Evolutionary conservation across 2,329 filamentous ascomycete genomes (phyloP).

Genomic region (Aspergillus sp.): DNA sequence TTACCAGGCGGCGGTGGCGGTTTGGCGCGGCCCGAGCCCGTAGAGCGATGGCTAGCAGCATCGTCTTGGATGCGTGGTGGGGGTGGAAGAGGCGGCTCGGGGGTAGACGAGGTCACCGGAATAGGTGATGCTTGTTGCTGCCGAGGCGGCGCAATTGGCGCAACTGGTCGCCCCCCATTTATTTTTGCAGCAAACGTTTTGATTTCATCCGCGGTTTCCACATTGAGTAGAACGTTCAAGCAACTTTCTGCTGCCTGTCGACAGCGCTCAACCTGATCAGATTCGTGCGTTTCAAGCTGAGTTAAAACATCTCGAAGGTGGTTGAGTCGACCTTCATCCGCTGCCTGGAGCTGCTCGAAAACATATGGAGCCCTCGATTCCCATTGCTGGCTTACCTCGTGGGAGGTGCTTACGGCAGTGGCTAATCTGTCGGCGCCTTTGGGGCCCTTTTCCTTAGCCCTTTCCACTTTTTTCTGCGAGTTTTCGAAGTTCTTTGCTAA

Average conservation of each 20-base stretch:
- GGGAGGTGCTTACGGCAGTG: constrained; percentile 68
- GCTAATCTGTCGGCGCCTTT: constrained; percentile 73
- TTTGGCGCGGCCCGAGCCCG: constrained; percentile 42
- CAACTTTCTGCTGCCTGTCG: constrained; percentile 75
- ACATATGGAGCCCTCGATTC: constrained; percentile 92
- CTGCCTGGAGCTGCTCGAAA: constrained; percentile 85
- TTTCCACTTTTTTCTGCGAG: constrained; percentile 82
- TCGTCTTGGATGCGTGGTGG: constrained; percentile 51
- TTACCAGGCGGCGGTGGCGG: constrained; percentile 34
- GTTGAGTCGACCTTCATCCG: constrained; percentile 87
- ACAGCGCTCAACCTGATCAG: constrained; percentile 78
- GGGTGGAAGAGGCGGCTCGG: constrained; percentile 36
- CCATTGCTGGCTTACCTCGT: constrained; percentile 82
- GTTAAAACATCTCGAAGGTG: constrained; percentile 88
- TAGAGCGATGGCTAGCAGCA: constrained; percentile 56
- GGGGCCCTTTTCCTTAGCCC: constrained; percentile 75
- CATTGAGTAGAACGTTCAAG: constrained; percentile 77
- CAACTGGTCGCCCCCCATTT: constrained; percentile 37
- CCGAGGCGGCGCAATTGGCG: constrained; percentile 23
- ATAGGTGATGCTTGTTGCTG: constrained; percentile 26
- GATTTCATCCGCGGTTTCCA: constrained; percentile 85
- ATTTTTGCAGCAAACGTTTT: constrained; percentile 47
- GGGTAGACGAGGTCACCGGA: constrained; percentile 23
- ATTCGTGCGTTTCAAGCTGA: constrained; percentile 88
- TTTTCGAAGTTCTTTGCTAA: constrained; percentile 84